phyloP scores from a whole-genome alignment of 306 rosid species.

The Sicyos baderoa region DNA sequence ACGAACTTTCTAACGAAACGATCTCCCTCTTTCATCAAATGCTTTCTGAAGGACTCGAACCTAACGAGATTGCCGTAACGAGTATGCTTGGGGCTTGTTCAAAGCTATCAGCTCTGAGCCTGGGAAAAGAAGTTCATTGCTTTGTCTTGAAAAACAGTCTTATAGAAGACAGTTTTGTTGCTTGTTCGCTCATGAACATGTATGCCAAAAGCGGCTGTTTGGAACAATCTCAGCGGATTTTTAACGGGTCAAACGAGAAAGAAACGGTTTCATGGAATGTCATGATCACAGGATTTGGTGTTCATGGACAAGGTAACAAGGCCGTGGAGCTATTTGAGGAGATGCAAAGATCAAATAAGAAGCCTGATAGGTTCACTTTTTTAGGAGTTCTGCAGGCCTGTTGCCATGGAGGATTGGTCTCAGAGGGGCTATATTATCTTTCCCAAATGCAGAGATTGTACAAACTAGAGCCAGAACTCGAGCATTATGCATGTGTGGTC shows the following conservation, averaged over 20 bases:
- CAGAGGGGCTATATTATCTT: slow-evolving; percentile 51
- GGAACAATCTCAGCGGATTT: slow-evolving; percentile 45
- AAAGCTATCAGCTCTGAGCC: slow-evolving; percentile 45
- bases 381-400: slow-evolving; percentile 68
- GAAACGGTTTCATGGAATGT: slow-evolving; percentile 67
- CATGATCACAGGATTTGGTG: slow-evolving; percentile 64
- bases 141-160: slow-evolving; percentile 45
- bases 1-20: slow-evolving; percentile 55
- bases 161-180: slow-evolving; percentile 39
- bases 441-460: slow-evolving; percentile 47
- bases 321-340: slow-evolving; percentile 57
- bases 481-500: slow-evolving; percentile 72
- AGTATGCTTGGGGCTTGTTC: slow-evolving; percentile 65
- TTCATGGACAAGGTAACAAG: slow-evolving; percentile 62
- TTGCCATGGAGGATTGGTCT: slow-evolving; percentile 64
- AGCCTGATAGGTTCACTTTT: slow-evolving; percentile 64
- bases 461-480: slow-evolving; percentile 47
- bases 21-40: slow-evolving; percentile 53
- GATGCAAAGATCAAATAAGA: slow-evolving; percentile 41
- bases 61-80: slow-evolving; percentile 22
- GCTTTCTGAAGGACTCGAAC: slow-evolving; percentile 29
- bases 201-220: slow-evolving; percentile 78
- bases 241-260: slow-evolving; percentile 37
- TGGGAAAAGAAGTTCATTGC: slow-evolving; percentile 70
- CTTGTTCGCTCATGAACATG: slow-evolving; percentile 72